Evolutionary conservation across 805 yeast genomes (phyloP), one percentile per base, ranked within the genome.

Genomic region (Zygosaccharomyces gambellarensis): DNA sequence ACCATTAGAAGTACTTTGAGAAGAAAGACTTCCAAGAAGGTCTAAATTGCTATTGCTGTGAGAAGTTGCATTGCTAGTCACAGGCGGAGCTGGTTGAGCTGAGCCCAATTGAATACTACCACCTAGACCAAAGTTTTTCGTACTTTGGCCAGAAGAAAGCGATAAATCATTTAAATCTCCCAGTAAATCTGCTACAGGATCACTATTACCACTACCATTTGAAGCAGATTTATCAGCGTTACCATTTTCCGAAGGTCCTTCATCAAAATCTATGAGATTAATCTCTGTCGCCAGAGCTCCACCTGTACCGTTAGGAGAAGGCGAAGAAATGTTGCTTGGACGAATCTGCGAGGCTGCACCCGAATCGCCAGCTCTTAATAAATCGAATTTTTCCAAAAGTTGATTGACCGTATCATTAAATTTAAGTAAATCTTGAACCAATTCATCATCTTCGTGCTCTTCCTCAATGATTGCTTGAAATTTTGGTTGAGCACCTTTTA

Each of bases 401-500:
- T 78, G 73, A 63, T 87, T 84, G 53, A 90, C 83, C 47, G 78
- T 78, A 64, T 88, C 96, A 66, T 88, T 87, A 49, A 94, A 73
- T 31, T 73, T 74, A 46, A 87, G 72, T 47, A 94, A 70, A 51
- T 80, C 82, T 45, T 73, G 75, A 31, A 88, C 86, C 8, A 85
- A 78, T 5, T 73, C 81, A 61, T 83, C 87, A 53, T 82, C 81
- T 22, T 81, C 83, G 32, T 79, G 78, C 60, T 88, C 96, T 61
- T 89, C 96, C 60, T 81, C 85, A 52, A 88, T 81, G 58, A 94
- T 85, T 58, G 83, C 85, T 64, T 86, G 86, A 56, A 94, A 79
- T 59, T 86, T 89, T 36, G 97, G 96, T 62, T 84, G 90, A 28
- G 97, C 82, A 42, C 82, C 82, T 65, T 87, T 90, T 58, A 94